These are phyloP conservation scores for Komagataella ulmi DNA, from an alignment of 805 yeast genomes.

Conservation along the genomic window DNA sequence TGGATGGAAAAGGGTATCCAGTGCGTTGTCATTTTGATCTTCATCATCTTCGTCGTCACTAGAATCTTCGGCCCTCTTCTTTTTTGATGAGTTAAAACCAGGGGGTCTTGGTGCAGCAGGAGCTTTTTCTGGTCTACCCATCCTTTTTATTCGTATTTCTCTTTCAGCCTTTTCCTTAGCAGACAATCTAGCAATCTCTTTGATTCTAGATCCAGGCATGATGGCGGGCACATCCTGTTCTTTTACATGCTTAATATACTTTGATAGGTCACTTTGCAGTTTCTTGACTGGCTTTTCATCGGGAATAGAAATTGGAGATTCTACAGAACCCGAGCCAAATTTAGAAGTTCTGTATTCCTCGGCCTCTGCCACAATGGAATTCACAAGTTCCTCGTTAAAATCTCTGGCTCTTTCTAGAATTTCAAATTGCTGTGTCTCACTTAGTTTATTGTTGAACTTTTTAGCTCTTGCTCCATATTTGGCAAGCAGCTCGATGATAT, in stretches of 20 bases:
- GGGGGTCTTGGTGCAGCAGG: constrained; percentile 7
- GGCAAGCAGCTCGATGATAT: constrained; percentile 41
- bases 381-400: constrained; percentile 42
- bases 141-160: background rate
- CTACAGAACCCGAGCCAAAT: background rate
- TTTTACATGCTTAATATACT: background rate
- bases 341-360: constrained; percentile 16
- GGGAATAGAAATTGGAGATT: constrained; percentile 2
- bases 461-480: constrained; percentile 55
- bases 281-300: constrained; percentile 1
- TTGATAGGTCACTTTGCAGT: background rate
- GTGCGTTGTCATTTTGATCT: constrained; percentile 10
- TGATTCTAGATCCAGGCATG: background rate
- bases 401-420: constrained; percentile 48
- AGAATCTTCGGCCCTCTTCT: background rate
- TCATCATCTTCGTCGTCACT: constrained; percentile 14
- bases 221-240: background rate
- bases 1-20: constrained; percentile 14
- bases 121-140: constrained; percentile 1
- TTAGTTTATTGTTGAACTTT: constrained; percentile 55
- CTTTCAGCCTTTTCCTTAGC: background rate
- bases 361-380: constrained; percentile 29
- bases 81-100: constrained; percentile 5
- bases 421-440: constrained; percentile 50
- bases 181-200: background rate